Evolutionary conservation across 2,329 filamentous ascomycete species (phyloP).

Genomic region (Pseudocercospora fuligena): DNA sequence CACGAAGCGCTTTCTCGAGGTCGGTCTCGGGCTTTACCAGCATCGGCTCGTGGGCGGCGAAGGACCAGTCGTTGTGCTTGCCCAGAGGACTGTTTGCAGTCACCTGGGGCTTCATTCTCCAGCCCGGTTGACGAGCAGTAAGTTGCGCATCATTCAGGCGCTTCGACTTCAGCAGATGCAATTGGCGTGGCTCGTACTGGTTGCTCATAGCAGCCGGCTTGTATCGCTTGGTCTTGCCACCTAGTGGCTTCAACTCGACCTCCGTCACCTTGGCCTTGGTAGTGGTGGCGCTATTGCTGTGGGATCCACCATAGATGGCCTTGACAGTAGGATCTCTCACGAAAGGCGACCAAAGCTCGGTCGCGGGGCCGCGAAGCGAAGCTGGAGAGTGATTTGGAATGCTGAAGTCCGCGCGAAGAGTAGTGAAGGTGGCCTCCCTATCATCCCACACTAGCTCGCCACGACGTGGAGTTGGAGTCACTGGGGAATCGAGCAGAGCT

Average conservation of each 20-base stretch:
- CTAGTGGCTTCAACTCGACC: constrained; percentile 20
- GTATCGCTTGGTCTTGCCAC: constrained; percentile 16
- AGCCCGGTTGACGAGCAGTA: constrained; percentile 15
- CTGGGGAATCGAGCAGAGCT: constrained; percentile 12
- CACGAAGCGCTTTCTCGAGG: constrained; percentile 5
- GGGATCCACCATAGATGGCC: constrained; percentile 12
- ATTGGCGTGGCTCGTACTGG: constrained; percentile 23
- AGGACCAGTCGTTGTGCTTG: constrained; percentile 18
- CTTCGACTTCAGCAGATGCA: constrained; percentile 23
- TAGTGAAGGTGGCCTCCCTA: constrained; percentile 26
- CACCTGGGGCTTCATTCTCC: constrained; percentile 18
- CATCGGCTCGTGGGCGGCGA: constrained; percentile 18
- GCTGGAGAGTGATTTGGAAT: background rate
- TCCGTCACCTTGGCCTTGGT: constrained; percentile 13
- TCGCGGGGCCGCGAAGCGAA: constrained; percentile 14
- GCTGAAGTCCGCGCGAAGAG: constrained; percentile 19
- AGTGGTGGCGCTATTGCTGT: constrained; percentile 4
- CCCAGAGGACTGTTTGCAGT: constrained; percentile 7
- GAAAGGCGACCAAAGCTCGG: constrained; percentile 22
- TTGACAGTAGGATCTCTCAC: constrained; percentile 14
- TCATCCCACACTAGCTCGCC: constrained; percentile 23
- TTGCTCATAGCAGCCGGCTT: constrained; percentile 17
- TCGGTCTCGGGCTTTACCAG: constrained; percentile 18
- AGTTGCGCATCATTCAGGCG: constrained; percentile 21
- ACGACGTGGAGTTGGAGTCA: constrained; percentile 8